A percentile compares a stretch with the other conserved stretches of the same genome.
These are phyloP conservation scores for Kluyveromyces nonfermentans DNA, from an alignment of 805 yeast species.

Conservation along the genomic window DNA sequence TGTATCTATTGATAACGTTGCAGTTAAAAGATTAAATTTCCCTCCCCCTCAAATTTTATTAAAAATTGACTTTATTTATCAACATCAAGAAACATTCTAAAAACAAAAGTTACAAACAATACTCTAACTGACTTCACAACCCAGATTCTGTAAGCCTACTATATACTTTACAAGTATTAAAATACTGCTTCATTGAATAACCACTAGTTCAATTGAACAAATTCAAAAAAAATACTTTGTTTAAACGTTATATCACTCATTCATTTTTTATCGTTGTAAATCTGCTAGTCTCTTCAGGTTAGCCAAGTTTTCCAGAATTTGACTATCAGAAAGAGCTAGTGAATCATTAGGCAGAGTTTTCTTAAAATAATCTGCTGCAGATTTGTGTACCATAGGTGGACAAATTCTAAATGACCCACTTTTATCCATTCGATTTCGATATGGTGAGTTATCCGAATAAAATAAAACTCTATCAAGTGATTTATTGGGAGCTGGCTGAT, in stretches of 20 bases:
- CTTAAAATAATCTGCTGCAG: conserved; percentile 1
- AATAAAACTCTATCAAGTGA: conserved; percentile 7
- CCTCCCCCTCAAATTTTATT: not conserved
- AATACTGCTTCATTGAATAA: too few relatives aligned
- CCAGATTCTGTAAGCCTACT: not conserved
- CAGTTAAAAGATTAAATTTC: not conserved
- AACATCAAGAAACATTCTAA: not conserved
- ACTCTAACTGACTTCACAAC: too few relatives aligned
- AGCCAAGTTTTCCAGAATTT: conserved; percentile 12
- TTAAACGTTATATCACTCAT: too few relatives aligned
- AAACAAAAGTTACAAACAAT: not conserved
- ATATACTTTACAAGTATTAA: too few relatives aligned
- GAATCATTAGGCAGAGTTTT: not conserved
- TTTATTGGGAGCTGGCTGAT: not conserved
- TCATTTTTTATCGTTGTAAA: not conserved
- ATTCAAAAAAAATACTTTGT: too few relatives aligned
- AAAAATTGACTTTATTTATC: not conserved
- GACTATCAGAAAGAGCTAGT: conserved; percentile 2
- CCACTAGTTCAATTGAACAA: too few relatives aligned
- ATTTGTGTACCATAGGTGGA: conserved; percentile 9
- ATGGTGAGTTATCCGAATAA: conserved; percentile 9
- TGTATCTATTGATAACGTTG: not conserved
- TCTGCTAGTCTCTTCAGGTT: conserved; percentile 9
- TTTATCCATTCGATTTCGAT: conserved; percentile 8
- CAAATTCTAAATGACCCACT: conserved; percentile 12